phyloP scores from a whole-genome alignment of 2,329 filamentous ascomycete species.

The Fusarium virguliforme region DNA sequence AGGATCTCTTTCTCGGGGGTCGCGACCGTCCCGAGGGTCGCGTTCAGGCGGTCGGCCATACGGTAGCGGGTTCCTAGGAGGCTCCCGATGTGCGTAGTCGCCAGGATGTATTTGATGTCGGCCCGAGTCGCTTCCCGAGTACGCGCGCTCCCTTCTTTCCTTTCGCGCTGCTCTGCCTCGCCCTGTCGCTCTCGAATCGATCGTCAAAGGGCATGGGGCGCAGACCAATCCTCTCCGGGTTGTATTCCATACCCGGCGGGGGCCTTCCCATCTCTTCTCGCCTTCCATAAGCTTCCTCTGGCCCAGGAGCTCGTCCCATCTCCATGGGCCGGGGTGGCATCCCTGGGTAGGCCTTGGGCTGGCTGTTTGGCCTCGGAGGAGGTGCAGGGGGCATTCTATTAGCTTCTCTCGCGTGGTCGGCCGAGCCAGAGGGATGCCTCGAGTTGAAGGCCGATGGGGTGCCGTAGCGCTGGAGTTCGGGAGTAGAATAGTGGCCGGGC shows the following conservation, averaged over 20 bases:
- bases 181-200: slow-evolving; percentile 65
- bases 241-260: slow-evolving; percentile 64
- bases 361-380: slow-evolving; percentile 67
- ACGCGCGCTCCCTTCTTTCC: slow-evolving; percentile 64
- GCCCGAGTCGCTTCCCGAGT: slow-evolving; percentile 65
- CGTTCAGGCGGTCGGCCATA: slow-evolving; percentile 64
- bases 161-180: slow-evolving; percentile 62
- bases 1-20: slow-evolving; percentile 58
- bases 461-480: slow-evolving; percentile 72
- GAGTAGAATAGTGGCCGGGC: slow-evolving; percentile 68
- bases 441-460: slow-evolving; percentile 72
- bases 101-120: slow-evolving; percentile 59
- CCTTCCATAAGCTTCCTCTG: slow-evolving; percentile 64
- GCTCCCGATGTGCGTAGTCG: slow-evolving; percentile 61
- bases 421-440: slow-evolving; percentile 65
- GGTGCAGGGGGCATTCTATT: slow-evolving; percentile 59
- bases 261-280: slow-evolving; percentile 65
- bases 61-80: slow-evolving; percentile 63
- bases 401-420: slow-evolving; percentile 63
- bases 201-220: slow-evolving; percentile 68
- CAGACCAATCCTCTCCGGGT: slow-evolving; percentile 65
- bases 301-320: slow-evolving; percentile 59
- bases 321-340: slow-evolving; percentile 66
- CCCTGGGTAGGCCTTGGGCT: slow-evolving; percentile 65
- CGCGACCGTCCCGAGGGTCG: slow-evolving; percentile 58